Conservation (phyloP, 2,329 filamentous ascomycete genomes). For the Hymenoscyphus salicellus region DNA sequence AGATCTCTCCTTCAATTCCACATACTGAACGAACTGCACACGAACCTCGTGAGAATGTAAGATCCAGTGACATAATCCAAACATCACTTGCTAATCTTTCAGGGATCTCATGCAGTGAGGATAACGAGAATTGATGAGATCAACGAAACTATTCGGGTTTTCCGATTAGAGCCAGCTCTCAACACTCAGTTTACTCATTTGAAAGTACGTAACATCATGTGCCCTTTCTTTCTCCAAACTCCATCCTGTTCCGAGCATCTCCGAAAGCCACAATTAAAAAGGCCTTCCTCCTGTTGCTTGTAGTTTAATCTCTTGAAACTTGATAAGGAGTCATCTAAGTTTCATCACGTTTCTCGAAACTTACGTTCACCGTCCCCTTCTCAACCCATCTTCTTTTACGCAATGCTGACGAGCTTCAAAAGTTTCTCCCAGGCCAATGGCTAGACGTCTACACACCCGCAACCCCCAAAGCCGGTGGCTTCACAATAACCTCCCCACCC, state of each 20-base stretch:
- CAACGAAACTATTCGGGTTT: slow-evolving; percentile 65
- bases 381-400: neutral
- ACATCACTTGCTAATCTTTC: slow-evolving; percentile 1
- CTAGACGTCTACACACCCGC: slow-evolving; percentile 75
- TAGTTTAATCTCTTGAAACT: no score
- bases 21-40: slow-evolving; percentile 72
- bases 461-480: slow-evolving; percentile 71
- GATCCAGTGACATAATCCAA: slow-evolving; percentile 7
- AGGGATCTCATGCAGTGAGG: slow-evolving; percentile 42
- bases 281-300: no score
- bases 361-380: neutral
- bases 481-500: slow-evolving; percentile 81
- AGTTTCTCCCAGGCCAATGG: slow-evolving; percentile 85
- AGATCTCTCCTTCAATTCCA: slow-evolving; percentile 22
- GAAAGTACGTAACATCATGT: slow-evolving; percentile 37
- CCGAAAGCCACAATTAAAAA: neutral
- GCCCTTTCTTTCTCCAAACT: slow-evolving; percentile 5
- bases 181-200: slow-evolving; percentile 39
- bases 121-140: slow-evolving; percentile 58
- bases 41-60: slow-evolving; percentile 65
- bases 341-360: neutral
- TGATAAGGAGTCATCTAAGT: neutral
- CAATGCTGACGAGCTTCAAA: slow-evolving; percentile 14
- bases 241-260: neutral
- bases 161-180: slow-evolving; percentile 59